These are phyloP conservation scores for Raphanus raphanistrum DNA, from an alignment of 345 rosid species.

Conservation along the genomic window DNA sequence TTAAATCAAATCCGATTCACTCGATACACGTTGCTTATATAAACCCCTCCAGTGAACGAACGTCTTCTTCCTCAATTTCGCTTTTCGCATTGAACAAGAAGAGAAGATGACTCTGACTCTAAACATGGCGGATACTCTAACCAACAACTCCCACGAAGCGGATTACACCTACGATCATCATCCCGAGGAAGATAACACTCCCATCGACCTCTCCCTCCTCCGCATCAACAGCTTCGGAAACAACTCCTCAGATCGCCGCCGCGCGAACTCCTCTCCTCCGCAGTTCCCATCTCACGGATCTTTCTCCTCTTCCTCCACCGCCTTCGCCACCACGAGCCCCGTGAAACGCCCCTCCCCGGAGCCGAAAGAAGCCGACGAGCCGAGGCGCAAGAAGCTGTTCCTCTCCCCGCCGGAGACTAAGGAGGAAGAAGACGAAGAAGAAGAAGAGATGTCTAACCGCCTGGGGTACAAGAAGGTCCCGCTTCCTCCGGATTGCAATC, in stretches of 20 bases:
- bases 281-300: slow-evolving; percentile 37
- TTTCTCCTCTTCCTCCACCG: slow-evolving; percentile 34
- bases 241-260: slow-evolving; percentile 38
- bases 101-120: slow-evolving; percentile 2
- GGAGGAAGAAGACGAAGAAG: slow-evolving; percentile 29
- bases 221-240: slow-evolving; percentile 41
- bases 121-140: slow-evolving; percentile 28
- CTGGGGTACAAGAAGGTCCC: slow-evolving; percentile 35
- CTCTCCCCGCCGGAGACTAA: slow-evolving; percentile 27
- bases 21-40: neutral
- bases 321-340: slow-evolving; percentile 24
- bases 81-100: neutral
- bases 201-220: slow-evolving; percentile 36
- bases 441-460: slow-evolving; percentile 11
- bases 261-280: slow-evolving; percentile 42
- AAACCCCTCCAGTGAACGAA: slow-evolving; percentile 1
- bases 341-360: slow-evolving; percentile 40
- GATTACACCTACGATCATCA: slow-evolving; percentile 33
- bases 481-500: slow-evolving; percentile 27
- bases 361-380: slow-evolving; percentile 33
- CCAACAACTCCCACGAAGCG: slow-evolving; percentile 12
- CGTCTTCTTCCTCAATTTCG: slow-evolving; percentile 2
- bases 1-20: neutral
- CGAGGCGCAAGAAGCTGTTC: slow-evolving; percentile 37
- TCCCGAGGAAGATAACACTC: slow-evolving; percentile 29